Evolutionary conservation across 2,329 filamentous ascomycete species (phyloP), one percentile per base, ranked within the genome.

Genomic region (Xylariaceae sp.): DNA sequence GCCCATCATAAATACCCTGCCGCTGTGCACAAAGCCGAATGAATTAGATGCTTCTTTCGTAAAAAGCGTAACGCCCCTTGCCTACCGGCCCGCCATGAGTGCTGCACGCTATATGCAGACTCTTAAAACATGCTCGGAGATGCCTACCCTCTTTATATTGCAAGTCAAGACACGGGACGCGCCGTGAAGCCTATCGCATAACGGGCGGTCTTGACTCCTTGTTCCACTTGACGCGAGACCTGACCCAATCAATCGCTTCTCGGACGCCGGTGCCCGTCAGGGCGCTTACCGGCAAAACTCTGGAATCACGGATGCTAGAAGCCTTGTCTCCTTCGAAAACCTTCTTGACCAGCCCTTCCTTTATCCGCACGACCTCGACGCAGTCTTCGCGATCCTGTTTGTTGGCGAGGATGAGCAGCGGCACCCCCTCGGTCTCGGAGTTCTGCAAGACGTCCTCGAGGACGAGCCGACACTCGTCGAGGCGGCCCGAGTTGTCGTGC

Each of bases 361-460:
- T 98, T 59, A 98, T 96, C 50, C 88, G 74, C 44, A 97, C 90
- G 2, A 96, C 92, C 71, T 98, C 92, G 36, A 97, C 86, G 53
- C 90, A 97, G 64, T 97, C 92, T 65, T 98, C 92, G 2, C 90
- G 71, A 62, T 98, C 92, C 67, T 98, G 92, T 67, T 98, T 98
- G 62, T 98, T 98, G 45, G 92, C 92, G 50, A 98, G 68, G 34
- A 98, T 86, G 40, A 98, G 67, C 39, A 98, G 73, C 15, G 92
- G 92, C 46, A 98, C 88, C 9, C 92, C 90, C 53, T 88, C 86
- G 2, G 90, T 86, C 57, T 95, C 88, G 29, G 84, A 78, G 62
- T 90, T 81, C 59, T 88, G 83, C 54, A 98, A 69, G 34, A 97
- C 89, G 51, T 87, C 85, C 65, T 97, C 90, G 15, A 98, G 73